Conservation (phyloP, 352 stramenopile genomes). For the Peronospora destructor region DNA sequence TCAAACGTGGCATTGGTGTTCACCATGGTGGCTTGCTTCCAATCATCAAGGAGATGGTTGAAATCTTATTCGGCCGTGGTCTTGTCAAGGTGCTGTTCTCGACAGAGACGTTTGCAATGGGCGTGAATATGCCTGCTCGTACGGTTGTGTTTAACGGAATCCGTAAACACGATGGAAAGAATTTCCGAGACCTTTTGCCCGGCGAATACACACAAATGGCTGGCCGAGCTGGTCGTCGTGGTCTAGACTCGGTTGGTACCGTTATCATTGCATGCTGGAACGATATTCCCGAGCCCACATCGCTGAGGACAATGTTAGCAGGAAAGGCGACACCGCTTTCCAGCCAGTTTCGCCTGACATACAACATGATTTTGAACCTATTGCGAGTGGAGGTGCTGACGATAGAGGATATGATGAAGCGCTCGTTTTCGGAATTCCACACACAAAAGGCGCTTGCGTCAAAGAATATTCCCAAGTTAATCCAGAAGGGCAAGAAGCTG, state of each 20-base stretch:
- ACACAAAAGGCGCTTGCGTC: slow-evolving; percentile 84
- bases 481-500: slow-evolving; percentile 53
- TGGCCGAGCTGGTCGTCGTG: slow-evolving; percentile 93
- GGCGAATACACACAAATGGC: slow-evolving; percentile 96
- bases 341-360: slow-evolving; percentile 97
- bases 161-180: slow-evolving; percentile 95
- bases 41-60: slow-evolving; percentile 99
- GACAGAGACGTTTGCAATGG: slow-evolving; percentile 99
- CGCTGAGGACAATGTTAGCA: slow-evolving; percentile 92
- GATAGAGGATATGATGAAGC: slow-evolving; percentile 95
- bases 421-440: slow-evolving; percentile 95
- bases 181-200: slow-evolving; percentile 83
- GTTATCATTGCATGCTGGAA: slow-evolving; percentile 97
- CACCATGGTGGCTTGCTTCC: slow-evolving; percentile 96
- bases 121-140: slow-evolving; percentile 98
- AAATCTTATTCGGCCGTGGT: slow-evolving; percentile 96
- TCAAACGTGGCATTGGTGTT: slow-evolving; percentile 93
- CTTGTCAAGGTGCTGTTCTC: slow-evolving; percentile 98
- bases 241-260: slow-evolving; percentile 94
- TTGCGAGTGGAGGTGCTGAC: slow-evolving; percentile 87
- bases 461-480: slow-evolving; percentile 71
- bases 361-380: slow-evolving; percentile 97
- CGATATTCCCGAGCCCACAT: slow-evolving; percentile 94
- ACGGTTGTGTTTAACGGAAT: slow-evolving; percentile 96
- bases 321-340: slow-evolving; percentile 91